Evolutionary conservation across 768 basidiomycete species (phyloP).

Genomic region (Podaxis pistillaris): DNA sequence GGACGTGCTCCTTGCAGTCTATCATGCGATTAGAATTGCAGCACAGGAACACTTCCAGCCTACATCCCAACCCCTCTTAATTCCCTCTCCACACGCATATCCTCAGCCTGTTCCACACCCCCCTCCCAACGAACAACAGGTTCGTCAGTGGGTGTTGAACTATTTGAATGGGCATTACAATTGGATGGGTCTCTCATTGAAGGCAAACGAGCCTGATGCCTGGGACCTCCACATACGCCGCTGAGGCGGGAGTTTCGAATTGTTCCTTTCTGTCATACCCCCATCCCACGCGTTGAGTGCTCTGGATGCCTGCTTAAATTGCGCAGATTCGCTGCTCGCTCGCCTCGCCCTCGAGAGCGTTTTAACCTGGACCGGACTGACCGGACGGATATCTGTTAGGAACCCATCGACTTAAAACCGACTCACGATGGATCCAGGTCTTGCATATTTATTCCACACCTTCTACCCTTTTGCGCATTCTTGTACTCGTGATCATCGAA

Average conservation of each 20-base stretch:
- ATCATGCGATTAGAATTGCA: background rate
- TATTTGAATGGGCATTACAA: background rate
- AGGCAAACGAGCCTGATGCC: background rate
- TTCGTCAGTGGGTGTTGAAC: background rate
- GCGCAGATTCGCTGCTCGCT: background rate
- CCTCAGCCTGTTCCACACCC: background rate
- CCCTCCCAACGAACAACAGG: background rate
- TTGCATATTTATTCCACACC: constrained; percentile 2
- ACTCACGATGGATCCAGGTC: background rate
- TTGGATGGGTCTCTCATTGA: constrained; percentile 6
- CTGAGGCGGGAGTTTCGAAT: background rate
- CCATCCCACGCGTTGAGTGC: background rate
- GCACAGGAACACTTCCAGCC: constrained; percentile 4
- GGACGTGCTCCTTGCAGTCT: constrained; percentile 3
- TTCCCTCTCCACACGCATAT: background rate
- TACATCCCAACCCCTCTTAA: background rate
- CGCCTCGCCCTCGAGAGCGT: background rate
- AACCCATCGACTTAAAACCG: background rate
- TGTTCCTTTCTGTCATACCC: background rate
- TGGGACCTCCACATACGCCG: constrained; percentile 7
- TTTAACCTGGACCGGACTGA: background rate
- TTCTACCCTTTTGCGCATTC: background rate
- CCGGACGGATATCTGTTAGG: constrained; percentile 4
- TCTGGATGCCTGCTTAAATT: background rate
- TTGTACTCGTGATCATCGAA: background rate